Evolutionary conservation across 1,139 yeast genomes (phyloP).

Genomic region (Saccharomyces pastorianus): DNA sequence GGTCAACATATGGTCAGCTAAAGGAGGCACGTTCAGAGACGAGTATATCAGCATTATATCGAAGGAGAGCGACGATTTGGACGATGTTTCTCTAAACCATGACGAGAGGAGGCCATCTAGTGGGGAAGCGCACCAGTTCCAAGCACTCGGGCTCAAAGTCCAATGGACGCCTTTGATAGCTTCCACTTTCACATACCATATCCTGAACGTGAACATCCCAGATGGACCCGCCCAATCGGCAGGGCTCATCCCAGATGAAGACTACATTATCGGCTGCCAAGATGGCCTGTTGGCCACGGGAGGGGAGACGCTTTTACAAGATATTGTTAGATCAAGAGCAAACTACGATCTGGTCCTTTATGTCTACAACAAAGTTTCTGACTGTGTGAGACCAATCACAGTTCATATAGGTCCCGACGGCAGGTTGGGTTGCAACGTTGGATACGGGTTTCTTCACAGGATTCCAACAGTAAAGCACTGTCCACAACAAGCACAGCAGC

Average conservation of each 20-base stretch:
- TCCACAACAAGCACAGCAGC: conserved; percentile 6
- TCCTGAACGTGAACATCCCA: conserved; percentile 56
- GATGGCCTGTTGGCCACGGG: conserved; percentile 75
- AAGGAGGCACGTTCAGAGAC: conserved; percentile 55
- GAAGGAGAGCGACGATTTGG: conserved; percentile 15
- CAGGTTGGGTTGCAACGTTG: conserved; percentile 87
- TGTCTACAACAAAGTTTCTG: conserved; percentile 84
- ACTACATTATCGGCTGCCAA: conserved; percentile 85
- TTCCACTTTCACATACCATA: conserved; percentile 83
- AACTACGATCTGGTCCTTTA: conserved; percentile 47
- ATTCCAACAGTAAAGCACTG: conserved; percentile 42
- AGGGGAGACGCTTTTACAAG: conserved; percentile 72
- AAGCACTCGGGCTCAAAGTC: conserved; percentile 53
- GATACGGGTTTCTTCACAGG: conserved; percentile 82
- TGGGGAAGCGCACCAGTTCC: conserved; percentile 19
- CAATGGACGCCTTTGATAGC: conserved; percentile 72
- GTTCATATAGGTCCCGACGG: conserved; percentile 73
- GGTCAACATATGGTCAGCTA: conserved; percentile 78
- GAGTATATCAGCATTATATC: conserved; percentile 24
- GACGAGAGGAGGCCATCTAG: conserved; percentile 1
- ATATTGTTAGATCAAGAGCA: conserved; percentile 56
- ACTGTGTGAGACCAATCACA: conserved; percentile 77
- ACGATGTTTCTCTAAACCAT: conserved; percentile 21
- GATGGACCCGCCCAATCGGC: conserved; percentile 82
- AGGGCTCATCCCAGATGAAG: conserved; percentile 77